phyloP scores from a whole-genome alignment of 257 asterid genomes.

The Anisodus acutangulus region DNA sequence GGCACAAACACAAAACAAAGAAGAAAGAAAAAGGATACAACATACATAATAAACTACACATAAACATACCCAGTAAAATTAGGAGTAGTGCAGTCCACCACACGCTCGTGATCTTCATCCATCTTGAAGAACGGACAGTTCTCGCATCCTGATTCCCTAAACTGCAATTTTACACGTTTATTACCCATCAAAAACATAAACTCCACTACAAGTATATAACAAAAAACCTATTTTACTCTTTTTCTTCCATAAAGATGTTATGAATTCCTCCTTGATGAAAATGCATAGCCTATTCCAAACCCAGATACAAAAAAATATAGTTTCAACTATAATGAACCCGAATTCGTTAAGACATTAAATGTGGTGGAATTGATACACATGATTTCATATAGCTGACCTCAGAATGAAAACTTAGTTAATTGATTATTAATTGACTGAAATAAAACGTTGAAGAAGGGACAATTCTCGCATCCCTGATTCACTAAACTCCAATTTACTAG shows the following conservation, averaged over 20 bases:
- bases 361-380: neutral
- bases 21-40: neutral
- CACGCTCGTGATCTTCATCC: conserved; percentile 86
- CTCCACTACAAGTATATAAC: neutral
- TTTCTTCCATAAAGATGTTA: neutral
- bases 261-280: neutral
- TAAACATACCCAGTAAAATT: conserved; percentile 77
- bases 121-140: conserved; percentile 88
- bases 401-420: no score
- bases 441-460: conserved; percentile 55
- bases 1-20: neutral
- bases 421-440: no score
- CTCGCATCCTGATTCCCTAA: conserved; percentile 91
- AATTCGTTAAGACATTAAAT: neutral
- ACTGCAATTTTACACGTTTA: conserved; percentile 51
- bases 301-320: neutral
- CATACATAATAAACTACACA: neutral
- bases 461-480: conserved; percentile 23
- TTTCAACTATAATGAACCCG: neutral
- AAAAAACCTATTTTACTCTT: no score
- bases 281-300: neutral
- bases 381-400: neutral
- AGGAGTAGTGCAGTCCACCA: conserved; percentile 84
- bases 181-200: neutral
- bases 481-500: conserved; percentile 59